Evolutionary conservation across 805 yeast species (phyloP), one percentile per base, ranked within the genome.

Genomic region (Hanseniaspora mollemarum): DNA sequence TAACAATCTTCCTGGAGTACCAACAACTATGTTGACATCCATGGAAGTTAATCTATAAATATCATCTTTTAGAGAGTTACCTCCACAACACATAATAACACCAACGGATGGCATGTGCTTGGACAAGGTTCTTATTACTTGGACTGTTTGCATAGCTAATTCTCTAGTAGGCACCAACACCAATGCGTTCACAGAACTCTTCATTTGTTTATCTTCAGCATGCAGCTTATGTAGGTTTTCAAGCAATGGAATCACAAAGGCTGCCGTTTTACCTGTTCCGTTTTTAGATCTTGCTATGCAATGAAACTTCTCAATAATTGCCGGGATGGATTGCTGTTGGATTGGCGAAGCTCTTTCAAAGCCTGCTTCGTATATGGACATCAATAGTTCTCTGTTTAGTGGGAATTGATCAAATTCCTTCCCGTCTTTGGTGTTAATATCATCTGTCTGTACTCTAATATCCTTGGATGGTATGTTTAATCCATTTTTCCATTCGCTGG

Each of bases 321-420:
- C 86, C 2, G 98, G 98, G 53, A 92, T 92, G 7, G 95, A 78
- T 66, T 88, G 97, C 68, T 90, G 96, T 68, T 92, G 98, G 63
- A 92, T 87, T 18, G 98, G 98, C 28, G 95, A 85, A 5, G 98
- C 98, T 62, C 84, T 87, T 66, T 92, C 98, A 63, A 92, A 92
- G 45, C 98, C 98, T 1, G 97, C 97, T 68, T 92, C 98, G 66
- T 88, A 92, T 57, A 92, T 90, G 32, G 98, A 98, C 98, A 92
- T 92, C 63, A 92, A 71, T 54, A 92, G 74, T 63, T 92, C 95
- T 68, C 98, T 80, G 66, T 87, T 87, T 59, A 92, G 76, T 61
- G 80, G 81, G 68, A 88, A 87, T 63, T 87, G 94, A 68, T 92
- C 98, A 63, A 92, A 92, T 18, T 85, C 73, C 59, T 81, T 81